Evolutionary conservation across 495 filamentous ascomycete genomes (phyloP), one percentile per base, ranked within the genome.

Genomic region (Darksidea phi): DNA sequence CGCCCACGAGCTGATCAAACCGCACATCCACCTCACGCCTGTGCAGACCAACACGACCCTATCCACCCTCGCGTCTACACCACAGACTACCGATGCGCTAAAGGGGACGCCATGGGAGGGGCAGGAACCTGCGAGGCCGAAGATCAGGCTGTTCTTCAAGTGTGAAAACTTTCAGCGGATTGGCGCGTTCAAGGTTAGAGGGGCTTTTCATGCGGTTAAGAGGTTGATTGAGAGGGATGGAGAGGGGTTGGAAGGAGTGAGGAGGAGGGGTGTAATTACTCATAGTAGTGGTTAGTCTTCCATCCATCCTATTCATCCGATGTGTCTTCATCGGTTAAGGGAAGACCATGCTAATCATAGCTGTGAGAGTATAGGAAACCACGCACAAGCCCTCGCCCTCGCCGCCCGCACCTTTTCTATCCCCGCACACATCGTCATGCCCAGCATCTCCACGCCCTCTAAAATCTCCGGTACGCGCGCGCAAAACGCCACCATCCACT

Each of bases 151-250:
- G 61, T 92, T 88, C 75, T 96, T 98, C 82, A 98, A 98, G 77
- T 96, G 91, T 75, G 93, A 98, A 78, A 96, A 97, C 75, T 80
- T 86, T 36, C 93, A 97, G 76, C 85, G 84, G 46, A 86, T 94
- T 52, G 94, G 93, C 54, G 93, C 93, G 15, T 98, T 98, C 77
- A 98, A 98, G 76, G 86, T 84, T 18, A 78, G 93, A 0, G 93
- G 93, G 1, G 93, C 94, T 1, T 95, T 95, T 63, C 90, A 97
- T 77, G 93, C 93, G 1, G 70, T 98, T 43, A 77, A 84, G 50
- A 71, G 88, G n/a, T 72, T 98, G 61, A 83, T 82, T 54, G 76
- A 79, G 57, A 45, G 59, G 41, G 24, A 42, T 15, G 59, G 4
- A 10, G 28, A 32, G 28, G 28, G 54, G 21, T 18, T 51, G 2